Conservation (phyloP, 768 basidiomycete genomes). For the Paxillus ammoniavirescens region DNA sequence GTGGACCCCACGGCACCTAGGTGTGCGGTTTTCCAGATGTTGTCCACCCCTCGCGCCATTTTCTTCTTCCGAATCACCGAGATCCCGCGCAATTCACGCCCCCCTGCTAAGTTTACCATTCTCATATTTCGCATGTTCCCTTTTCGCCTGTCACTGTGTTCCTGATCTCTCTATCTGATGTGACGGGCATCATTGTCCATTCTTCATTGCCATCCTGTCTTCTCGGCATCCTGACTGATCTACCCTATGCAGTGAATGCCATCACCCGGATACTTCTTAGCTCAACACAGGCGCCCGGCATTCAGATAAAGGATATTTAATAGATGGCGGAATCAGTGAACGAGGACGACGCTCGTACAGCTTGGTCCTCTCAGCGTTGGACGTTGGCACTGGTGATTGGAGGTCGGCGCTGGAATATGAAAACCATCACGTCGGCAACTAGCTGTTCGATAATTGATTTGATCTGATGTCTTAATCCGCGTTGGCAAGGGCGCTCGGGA, state of each 20-base stretch:
- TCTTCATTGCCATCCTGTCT: neutral
- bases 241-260: conserved; percentile 54
- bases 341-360: conserved; percentile 19
- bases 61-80: too few species aligned
- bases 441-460: conserved; percentile 1
- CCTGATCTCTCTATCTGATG: too few species aligned
- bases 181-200: too few species aligned
- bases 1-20: too few species aligned
- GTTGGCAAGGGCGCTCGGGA: neutral
- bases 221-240: conserved; percentile 10
- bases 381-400: conserved; percentile 25
- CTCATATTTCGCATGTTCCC: conserved; percentile 1
- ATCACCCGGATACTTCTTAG: conserved; percentile 84
- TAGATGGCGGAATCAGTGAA: neutral
- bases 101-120: neutral
- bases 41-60: too few species aligned
- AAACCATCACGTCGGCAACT: neutral
- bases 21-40: too few species aligned
- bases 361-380: conserved; percentile 12
- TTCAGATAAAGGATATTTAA: conserved; percentile 79
- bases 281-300: conserved; percentile 85
- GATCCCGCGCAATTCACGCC: neutral
- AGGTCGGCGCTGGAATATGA: conserved; percentile 3
- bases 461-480: neutral
- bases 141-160: neutral